Base-by-base conservation (phyloP, 345 rosid genomes). In the Aurinia saxatilis region DNA sequence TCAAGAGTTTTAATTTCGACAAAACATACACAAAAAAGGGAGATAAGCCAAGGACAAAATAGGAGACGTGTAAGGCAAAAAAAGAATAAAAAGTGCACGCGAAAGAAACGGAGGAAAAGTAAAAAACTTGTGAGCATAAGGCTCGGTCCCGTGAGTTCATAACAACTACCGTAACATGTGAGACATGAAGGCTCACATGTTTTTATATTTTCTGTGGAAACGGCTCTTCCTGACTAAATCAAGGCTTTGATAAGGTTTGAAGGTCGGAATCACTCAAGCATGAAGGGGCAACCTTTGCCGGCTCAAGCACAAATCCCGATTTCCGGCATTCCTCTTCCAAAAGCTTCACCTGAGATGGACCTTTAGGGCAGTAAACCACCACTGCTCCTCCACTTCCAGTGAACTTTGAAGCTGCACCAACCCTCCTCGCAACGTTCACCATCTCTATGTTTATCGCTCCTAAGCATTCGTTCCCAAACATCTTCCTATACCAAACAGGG, bases 341-440 rank as follows among this genome's bases (percentile, higher is more conserved):
- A 57, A 61, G 86, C 65, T 80, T 63, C 30, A 68, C 88, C 60
- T 93, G 99, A 15, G 78, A 35, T 23, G 77, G 71, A 2, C 91
- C 96, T 0, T 79, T 67, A 0, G 92, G 99, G 57, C 99, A 90
- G 78, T 75, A 90, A 7, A 71, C 97, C 61, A 93, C 85, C 57
- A 85, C 95, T 8, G 96, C 99, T 69, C 99, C 96, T 50, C 96
- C 99, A 42, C 99, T 93, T 56, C 97, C 95, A 0, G 99, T 93
- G 68, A 90, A 90, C 73, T 93, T 93, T 0, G 96, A 78, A 0
- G 95, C 86, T 50, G 95, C 92, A 3, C 95, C 96, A 10, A 82
- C 76, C 46, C 79, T 80, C 50, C 91, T 76, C 13, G 91, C 95
- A 11, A 87, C 73, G 67, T 87, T 95, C 80, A 90, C 95, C 97